Percentiles rank a stretch among this genome's conserved stretches.
These are phyloP conservation scores for Vitis vinifera DNA, from an alignment of 164 flowering plant genomes.

Conservation along the genomic window DNA sequence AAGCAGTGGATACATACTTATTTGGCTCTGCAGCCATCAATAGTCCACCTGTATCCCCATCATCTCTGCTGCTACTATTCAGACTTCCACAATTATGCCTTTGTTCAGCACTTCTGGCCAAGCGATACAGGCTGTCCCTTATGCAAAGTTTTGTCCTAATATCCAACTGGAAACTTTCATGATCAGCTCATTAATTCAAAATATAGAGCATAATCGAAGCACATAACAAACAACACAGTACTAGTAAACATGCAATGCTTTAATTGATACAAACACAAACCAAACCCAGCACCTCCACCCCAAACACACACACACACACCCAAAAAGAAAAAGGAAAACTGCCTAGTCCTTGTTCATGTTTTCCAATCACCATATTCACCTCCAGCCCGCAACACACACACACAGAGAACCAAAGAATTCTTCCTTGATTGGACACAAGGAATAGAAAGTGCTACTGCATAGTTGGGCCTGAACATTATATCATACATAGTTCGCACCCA, in stretches of 20 bases:
- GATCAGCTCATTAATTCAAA: constrained; percentile 1
- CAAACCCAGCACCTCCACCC: neutral
- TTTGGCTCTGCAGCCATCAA: constrained; percentile 42
- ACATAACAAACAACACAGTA: neutral
- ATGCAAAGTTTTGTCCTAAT: constrained; percentile 75
- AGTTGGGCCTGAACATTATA: too few species aligned
- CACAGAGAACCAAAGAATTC: too few species aligned
- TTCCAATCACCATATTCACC: too few species aligned
- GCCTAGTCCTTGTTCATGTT: too few species aligned
- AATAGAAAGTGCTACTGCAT: too few species aligned
- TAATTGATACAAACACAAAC: neutral
- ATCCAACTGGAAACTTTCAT: constrained; percentile 68
- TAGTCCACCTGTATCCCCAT: constrained; percentile 30
- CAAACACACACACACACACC: neutral
- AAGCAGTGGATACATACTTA: constrained; percentile 34
- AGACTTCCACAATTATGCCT: constrained; percentile 45
- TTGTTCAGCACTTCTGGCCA: constrained; percentile 86
- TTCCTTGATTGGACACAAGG: too few species aligned
- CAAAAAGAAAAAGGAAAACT: too few species aligned
- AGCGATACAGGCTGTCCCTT: constrained; percentile 85
- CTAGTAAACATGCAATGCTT: neutral
- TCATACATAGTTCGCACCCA: too few species aligned
- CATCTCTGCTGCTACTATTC: constrained; percentile 25
- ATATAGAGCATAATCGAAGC: neutral
- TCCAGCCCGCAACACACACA: too few species aligned